Evolutionary conservation across 2,329 filamentous ascomycete genomes (phyloP), one percentile per base, ranked within the genome.

Genomic region (Phyllosticta citriasiana): DNA sequence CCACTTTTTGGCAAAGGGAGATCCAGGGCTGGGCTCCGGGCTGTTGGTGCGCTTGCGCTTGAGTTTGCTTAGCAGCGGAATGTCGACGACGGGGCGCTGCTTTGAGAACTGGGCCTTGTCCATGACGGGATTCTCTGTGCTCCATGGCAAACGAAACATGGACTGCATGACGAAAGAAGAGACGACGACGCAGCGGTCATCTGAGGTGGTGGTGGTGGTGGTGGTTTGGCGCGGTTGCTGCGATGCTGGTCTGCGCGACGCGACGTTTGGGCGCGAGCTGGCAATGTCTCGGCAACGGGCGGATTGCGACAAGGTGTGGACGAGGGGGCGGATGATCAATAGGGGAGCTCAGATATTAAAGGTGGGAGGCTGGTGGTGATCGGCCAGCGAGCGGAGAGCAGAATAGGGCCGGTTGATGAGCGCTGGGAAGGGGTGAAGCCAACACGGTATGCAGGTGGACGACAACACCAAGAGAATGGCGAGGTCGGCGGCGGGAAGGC

Each of bases 41-140:
- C 79, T 82, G 64, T 78, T 77, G 33, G 78, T 78, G 60, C 79
- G 77, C 72, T 85, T 85, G 64, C 84, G 80, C 77, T 86, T 86
- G 68, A 84, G 73, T 67, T 79, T 79, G 65, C 77, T 78, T 66
- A 78, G 70, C 66, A 75, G 70, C 50, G 77, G 73, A 61, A 80
- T 76, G 62, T 78, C 77, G 67, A 78, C 72, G 61, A 77, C 72
- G 19, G 77, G 76, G 65, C 75, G 69, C 57, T 70, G 71, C 68
- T 73, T 75, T 72, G 75, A 69, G 63, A 76, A 67, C 26, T 71
- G 67, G 22, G 72, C 67, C 69, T 76, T 77, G 58, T 77, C 75
- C 69, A 74, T 72, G 70, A 74, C 75, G 59, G 72, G 69, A 64
- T 71, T 68, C 69, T 77, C 72, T 62, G 72, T 73, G 67, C 75